Base-by-base conservation (phyloP, 169 alveolate species). In the Plasmodium knowlesi region DNA sequence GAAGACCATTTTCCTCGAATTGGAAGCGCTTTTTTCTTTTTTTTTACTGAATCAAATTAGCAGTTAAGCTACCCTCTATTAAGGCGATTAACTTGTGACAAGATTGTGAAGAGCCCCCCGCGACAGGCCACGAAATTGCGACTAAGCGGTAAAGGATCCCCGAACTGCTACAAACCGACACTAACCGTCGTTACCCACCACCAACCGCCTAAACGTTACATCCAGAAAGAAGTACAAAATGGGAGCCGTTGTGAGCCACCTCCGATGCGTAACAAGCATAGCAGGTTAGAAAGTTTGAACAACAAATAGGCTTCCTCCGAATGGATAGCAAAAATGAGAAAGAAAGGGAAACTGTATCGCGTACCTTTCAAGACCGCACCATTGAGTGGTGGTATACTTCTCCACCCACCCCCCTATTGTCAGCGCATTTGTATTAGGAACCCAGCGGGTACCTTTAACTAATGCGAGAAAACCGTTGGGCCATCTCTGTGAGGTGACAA, bases 241-340 rank as follows among this genome's bases (percentile, higher is more conserved):
- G 93, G 93, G 93, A 76, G 28, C 78, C 82, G 10, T 74, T 22
- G 22, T 78, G 30, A 86, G 93, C 70, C 71, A 86, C 41, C 50
- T 86, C 32, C 61, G 53, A 78, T 74, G 93, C 25, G 46, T 86
- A 57, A 86, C 93, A 9, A 78, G 71, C 46, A 19, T 86, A 16
- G 88, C 93, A 76, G 93, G 93, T 86, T 22, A 30, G 43, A 84
- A 84, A 71, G 54, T 8, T n/a, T 22, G 3, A 73, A 32, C 22
- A 73, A n/a, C n/a, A n/a, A n/a, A n/a, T n/a, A n/a, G n/a, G n/a
- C n/a, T n/a, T n/a, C n/a, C n/a, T n/a, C n/a, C n/a, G n/a, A n/a
- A n/a, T n/a, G n/a, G n/a, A n/a, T n/a, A n/a, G n/a, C n/a, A n/a
- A n/a, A n/a, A n/a, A n/a, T n/a, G n/a, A n/a, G n/a, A n/a, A n/a